Conservation (phyloP, 108 stramenopile genomes). For the Phaeodactylum tricornutum region DNA sequence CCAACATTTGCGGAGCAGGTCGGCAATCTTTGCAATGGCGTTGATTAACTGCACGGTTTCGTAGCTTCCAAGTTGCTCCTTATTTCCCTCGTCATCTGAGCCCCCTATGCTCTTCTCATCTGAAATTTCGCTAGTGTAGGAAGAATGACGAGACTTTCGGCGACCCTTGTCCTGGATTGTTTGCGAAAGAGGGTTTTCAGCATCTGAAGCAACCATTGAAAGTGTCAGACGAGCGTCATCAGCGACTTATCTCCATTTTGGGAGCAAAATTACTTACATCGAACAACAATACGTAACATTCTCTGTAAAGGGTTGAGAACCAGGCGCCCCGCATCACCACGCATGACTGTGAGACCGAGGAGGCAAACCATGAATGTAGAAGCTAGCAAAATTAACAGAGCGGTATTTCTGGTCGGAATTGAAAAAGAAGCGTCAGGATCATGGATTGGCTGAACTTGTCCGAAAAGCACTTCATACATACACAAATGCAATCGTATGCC, state of each 20-base stretch:
- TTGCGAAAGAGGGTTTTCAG: too few species aligned
- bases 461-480: slow-evolving; percentile 1
- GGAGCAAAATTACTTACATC: too few species aligned
- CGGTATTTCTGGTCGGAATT: too few species aligned
- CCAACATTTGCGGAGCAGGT: slow-evolving; percentile 91
- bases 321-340: slow-evolving; percentile 55
- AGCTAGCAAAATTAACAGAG: slow-evolving; percentile 35
- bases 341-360: slow-evolving; percentile 32
- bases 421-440: too few species aligned
- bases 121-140: too few species aligned
- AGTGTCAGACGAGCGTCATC: background rate
- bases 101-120: too few species aligned
- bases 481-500: slow-evolving; percentile 2
- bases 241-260: too few species aligned
- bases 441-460: too few species aligned
- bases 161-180: too few species aligned
- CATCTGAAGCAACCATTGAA: background rate
- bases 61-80: slow-evolving; percentile 66
- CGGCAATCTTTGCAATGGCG: slow-evolving; percentile 89
- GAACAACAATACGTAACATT: slow-evolving; percentile 78
- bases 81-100: too few species aligned
- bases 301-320: slow-evolving; percentile 67
- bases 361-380: too few species aligned
- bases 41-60: slow-evolving; percentile 89
- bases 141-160: too few species aligned